Percentiles rank a stretch among this genome's conserved stretches.
Conservation (phyloP, 2,329 filamentous ascomycete genomes). For the Blastomyces silverae region DNA sequence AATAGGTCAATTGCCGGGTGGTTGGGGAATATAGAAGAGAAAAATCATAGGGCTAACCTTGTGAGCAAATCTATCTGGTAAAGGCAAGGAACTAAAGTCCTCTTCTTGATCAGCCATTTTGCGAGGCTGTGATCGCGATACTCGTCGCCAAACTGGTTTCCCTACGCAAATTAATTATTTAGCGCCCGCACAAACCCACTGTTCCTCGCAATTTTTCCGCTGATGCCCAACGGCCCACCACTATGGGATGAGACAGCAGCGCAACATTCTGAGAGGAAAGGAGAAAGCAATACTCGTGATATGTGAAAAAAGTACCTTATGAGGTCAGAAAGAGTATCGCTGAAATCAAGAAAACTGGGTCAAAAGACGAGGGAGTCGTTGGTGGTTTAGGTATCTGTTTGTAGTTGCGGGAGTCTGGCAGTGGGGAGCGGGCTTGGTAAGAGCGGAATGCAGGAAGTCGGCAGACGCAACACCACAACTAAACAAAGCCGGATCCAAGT, state of each 20-base stretch:
- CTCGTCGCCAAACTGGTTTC: conserved; percentile 4
- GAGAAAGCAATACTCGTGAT: neutral
- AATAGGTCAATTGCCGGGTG: neutral
- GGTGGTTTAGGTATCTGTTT: neutral
- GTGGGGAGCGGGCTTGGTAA: neutral
- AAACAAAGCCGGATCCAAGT: neutral
- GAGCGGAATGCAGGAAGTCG: neutral
- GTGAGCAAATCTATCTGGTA: conserved; percentile 74
- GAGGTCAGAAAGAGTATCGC: no score
- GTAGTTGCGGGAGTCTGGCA: neutral
- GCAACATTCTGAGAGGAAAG: neutral
- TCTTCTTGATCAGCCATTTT: conserved; percentile 75
- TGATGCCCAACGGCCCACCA: conserved; percentile 2
- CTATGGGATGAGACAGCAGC: neutral
- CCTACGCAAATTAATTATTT: conserved; percentile 3
- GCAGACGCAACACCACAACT: neutral
- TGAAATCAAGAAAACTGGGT: neutral
- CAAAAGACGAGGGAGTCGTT: neutral
- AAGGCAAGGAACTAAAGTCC: conserved; percentile 70
- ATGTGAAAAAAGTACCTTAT: neutral
- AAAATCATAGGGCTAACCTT: conserved; percentile 50
- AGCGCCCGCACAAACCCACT: neutral
- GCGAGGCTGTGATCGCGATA: conserved; percentile 5
- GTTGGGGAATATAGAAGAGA: neutral
- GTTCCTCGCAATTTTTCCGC: neutral